Evolutionary conservation across 495 filamentous ascomycete genomes (phyloP).

Genomic region (Parathielavia hyrcaniae): DNA sequence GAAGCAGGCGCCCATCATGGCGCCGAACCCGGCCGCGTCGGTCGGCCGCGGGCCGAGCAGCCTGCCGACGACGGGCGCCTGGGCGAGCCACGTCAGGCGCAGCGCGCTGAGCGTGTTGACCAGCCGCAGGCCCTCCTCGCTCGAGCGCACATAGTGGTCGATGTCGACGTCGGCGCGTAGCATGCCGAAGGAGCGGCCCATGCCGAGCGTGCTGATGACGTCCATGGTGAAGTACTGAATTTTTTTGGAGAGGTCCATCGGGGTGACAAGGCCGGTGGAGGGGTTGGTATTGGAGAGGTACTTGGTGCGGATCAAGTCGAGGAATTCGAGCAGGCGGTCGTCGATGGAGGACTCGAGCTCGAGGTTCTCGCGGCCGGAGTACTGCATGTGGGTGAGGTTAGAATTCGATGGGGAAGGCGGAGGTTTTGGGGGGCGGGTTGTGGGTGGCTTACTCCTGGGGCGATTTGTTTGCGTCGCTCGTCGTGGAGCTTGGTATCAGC

Average conservation of each 20-base stretch:
- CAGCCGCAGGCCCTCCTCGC: constrained; percentile 22
- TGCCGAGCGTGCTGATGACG: constrained; percentile 35
- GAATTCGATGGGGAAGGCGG: neutral
- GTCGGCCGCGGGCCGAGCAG: constrained; percentile 46
- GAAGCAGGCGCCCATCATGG: constrained; percentile 24
- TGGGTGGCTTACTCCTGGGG: constrained; percentile 32
- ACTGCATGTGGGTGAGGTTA: constrained; percentile 18
- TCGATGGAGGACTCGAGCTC: constrained; percentile 41
- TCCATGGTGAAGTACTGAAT: constrained; percentile 40
- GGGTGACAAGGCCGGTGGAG: constrained; percentile 30
- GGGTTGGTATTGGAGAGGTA: neutral
- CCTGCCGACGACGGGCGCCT: constrained; percentile 31
- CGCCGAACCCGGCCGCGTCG: constrained; percentile 36
- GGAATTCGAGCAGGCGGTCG: constrained; percentile 33
- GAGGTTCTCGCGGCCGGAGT: constrained; percentile 29
- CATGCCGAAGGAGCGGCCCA: constrained; percentile 37
- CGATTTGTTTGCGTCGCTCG: constrained; percentile 31
- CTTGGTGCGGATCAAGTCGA: constrained; percentile 36
- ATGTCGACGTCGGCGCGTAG: constrained; percentile 32
- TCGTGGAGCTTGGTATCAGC: constrained; percentile 31
- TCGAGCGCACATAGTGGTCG: constrained; percentile 21
- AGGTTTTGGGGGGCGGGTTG: neutral
- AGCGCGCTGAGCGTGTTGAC: constrained; percentile 24
- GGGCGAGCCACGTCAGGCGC: constrained; percentile 40
- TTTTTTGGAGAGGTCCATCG: constrained; percentile 42